Base-by-base conservation (phyloP, 116 monocot species). In the Posidonia oceanica region DNA sequence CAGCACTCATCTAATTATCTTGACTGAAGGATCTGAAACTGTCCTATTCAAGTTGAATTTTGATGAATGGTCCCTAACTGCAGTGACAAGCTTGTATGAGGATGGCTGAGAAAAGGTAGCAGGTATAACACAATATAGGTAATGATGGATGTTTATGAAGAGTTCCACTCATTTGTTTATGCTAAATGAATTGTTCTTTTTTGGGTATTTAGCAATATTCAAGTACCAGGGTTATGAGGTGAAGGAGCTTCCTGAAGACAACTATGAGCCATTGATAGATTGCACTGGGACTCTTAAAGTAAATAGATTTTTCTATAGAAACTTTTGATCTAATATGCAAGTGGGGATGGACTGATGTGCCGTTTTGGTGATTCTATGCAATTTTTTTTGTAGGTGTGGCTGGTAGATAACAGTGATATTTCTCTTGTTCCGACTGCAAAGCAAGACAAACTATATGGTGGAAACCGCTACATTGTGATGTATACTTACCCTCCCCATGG, bases 21-120 rank as follows among this genome's bases (percentile, higher is more conserved):
- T 85, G 70, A 79, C 76, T 36, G 79, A 85, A 72, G 82, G 85
- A 52, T 75, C 68, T 67, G 85, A 85, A 82, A 82, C 77, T 70
- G 70, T 53, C n/a, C 70, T 70, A 40, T 85, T 85, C 61, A 85
- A 77, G 85, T 76, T 79, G 52, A 55, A 77, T 57, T 85, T 85
- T 66, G 61, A 72, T n/a, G 68, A 59, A 64, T 85, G 85, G 85
- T 79, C 85, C 16, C 72, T 76, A 51, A 77, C 61, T 65, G 14
- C 36, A 39, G 57, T 21, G 48, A 70, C 79, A 68, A 85, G 75
- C 70, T 73, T 85, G 63, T 85, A 85, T 77, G 77, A 71, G 18
- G 79, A 82, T 74, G 85, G 85, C 17, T 66, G 71, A 76, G 85
- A 74, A 73, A 85, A 85, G 76, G 85, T 85, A 38, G 85, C 85